Percentiles rank a stretch among this genome's conserved stretches.
Conservation (phyloP, 805 yeast genomes). For the Pichia scutulata region DNA sequence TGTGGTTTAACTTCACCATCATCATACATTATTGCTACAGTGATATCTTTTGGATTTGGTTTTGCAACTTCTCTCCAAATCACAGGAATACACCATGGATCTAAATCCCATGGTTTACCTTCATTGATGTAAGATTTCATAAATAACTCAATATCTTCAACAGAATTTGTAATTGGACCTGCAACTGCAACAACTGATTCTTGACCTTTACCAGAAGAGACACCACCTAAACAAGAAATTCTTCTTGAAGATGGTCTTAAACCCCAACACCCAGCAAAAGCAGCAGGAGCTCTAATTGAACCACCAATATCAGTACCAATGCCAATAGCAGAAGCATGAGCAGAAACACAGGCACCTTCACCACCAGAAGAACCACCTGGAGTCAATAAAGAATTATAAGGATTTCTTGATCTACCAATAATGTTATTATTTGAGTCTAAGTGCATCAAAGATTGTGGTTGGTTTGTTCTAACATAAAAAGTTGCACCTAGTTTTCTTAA, state of each 20-base stretch:
- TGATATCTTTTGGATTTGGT: conserved; percentile 37
- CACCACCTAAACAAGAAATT: conserved; percentile 38
- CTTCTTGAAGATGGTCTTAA: conserved; percentile 55
- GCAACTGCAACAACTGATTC: conserved; percentile 57
- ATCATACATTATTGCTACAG: conserved; percentile 55
- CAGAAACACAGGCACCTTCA: conserved; percentile 56
- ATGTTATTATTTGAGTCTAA: conserved; percentile 55
- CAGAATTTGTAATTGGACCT: conserved; percentile 60
- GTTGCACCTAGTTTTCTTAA: conserved; percentile 50
- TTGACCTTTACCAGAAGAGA: conserved; percentile 54
- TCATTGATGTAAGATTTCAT: conserved; percentile 54
- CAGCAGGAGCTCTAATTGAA: conserved; percentile 61
- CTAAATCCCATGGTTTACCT: conserved; percentile 57
- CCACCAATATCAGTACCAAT: conserved; percentile 68
- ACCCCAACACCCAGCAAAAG: conserved; percentile 55
- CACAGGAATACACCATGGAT: conserved; percentile 38
- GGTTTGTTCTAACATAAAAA: conserved; percentile 55
- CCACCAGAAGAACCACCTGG: conserved; percentile 75
- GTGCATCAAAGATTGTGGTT: conserved; percentile 68
- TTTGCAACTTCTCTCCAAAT: conserved; percentile 43
- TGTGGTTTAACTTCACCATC: conserved; percentile 61
- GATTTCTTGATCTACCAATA: conserved; percentile 52
- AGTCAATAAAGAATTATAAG: conserved; percentile 47
- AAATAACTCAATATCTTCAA: conserved; percentile 61
- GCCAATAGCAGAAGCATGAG: conserved; percentile 52